A percentile compares a stretch with the other conserved stretches of the same genome.
These are phyloP conservation scores for Arthrinium puccinioides DNA, from an alignment of 2,329 filamentous ascomycete genomes.

Conservation along the genomic window DNA sequence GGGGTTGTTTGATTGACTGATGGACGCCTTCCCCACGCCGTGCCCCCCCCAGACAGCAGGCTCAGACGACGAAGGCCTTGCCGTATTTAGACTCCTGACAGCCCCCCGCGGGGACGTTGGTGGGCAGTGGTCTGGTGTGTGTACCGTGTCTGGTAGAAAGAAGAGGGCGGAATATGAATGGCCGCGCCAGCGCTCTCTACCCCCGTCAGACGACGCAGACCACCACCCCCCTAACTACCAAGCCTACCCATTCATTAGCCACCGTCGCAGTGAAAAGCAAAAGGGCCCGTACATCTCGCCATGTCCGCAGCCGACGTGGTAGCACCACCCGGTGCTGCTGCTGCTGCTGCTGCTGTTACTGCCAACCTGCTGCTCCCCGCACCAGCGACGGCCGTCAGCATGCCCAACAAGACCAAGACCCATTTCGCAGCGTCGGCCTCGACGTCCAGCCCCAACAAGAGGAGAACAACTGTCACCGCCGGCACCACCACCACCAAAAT, in stretches of 20 bases:
- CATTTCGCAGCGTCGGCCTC: conserved; percentile 6
- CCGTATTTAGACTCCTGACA: conserved; percentile 16
- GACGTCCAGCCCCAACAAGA: conserved; percentile 11
- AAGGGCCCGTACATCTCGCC: conserved; percentile 3
- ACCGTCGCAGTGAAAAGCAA: background rate
- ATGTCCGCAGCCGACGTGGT: conserved; percentile 27
- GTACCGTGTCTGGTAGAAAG: background rate
- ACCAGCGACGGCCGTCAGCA: conserved; percentile 11
- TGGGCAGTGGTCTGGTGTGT: background rate
- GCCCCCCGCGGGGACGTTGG: conserved; percentile 21
- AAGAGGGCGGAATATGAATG: conserved; percentile 25
- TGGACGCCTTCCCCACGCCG: background rate
- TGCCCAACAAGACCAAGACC: background rate
- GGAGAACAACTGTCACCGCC: conserved; percentile 5
- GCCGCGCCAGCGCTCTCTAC: conserved; percentile 14
- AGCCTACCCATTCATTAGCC: background rate
- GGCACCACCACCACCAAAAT: conserved; percentile 6
- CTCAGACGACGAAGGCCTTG: background rate
- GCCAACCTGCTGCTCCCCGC: conserved; percentile 18
- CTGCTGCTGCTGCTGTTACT: no score
- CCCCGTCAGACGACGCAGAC: background rate
- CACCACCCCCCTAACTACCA: background rate
- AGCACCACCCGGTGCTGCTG: conserved; percentile 21
- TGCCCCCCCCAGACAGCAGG: background rate
- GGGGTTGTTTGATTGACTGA: background rate